Conservation (phyloP, 805 yeast species). For the Teunomyces pallodes region DNA sequence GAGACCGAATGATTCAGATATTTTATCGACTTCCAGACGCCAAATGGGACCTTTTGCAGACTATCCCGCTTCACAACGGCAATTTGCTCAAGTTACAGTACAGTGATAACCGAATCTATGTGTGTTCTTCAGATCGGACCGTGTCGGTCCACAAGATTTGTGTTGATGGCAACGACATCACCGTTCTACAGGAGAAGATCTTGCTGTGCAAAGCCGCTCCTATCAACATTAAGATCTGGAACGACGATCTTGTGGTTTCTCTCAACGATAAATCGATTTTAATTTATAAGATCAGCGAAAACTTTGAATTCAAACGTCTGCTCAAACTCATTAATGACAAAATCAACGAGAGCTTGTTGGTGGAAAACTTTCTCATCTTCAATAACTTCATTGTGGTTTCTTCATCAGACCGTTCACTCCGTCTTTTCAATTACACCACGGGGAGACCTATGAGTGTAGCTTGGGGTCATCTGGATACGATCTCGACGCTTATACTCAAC, state of each 20-base stretch:
- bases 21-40: slow-evolving; percentile 25
- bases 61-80: slow-evolving; percentile 58
- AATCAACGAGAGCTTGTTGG: slow-evolving; percentile 39
- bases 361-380: slow-evolving; percentile 42
- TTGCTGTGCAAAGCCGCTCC: slow-evolving; percentile 54
- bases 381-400: slow-evolving; percentile 38
- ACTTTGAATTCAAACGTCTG: slow-evolving; percentile 32
- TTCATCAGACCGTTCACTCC: slow-evolving; percentile 56
- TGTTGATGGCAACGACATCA: slow-evolving; percentile 14
- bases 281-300: slow-evolving; percentile 33
- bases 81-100: slow-evolving; percentile 42
- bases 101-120: slow-evolving; percentile 35
- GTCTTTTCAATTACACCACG: slow-evolving; percentile 43
- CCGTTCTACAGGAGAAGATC: slow-evolving; percentile 41
- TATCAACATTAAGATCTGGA: slow-evolving; percentile 33
- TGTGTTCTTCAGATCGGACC: slow-evolving; percentile 62
- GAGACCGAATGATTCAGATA: slow-evolving; percentile 65
- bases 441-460: slow-evolving; percentile 49
- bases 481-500: slow-evolving; percentile 38
- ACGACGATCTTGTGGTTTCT: slow-evolving; percentile 46
- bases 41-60: slow-evolving; percentile 55
- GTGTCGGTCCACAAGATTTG: slow-evolving; percentile 50
- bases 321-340: slow-evolving; percentile 42
- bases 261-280: slow-evolving; percentile 50
- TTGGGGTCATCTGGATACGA: slow-evolving; percentile 55